These are phyloP conservation scores for Coemansia sp. DNA, from an alignment of 192 early-diverging fungal species.

Conservation along the genomic window DNA sequence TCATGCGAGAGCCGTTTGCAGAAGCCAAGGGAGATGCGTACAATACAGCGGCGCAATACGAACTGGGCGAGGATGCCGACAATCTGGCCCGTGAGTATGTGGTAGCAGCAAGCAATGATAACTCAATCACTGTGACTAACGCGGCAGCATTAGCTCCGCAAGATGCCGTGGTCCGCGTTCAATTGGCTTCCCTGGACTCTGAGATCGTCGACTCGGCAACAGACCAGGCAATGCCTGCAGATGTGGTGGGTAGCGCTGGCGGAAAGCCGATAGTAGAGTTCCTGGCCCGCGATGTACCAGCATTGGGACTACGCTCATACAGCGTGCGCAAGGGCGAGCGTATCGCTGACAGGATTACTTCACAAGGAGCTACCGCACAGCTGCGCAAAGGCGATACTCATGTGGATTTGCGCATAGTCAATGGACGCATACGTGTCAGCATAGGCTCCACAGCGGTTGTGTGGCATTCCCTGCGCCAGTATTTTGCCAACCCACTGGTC, in stretches of 20 bases:
- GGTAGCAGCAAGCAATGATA: not conserved
- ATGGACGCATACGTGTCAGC: conserved; percentile 17
- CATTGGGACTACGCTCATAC: conserved; percentile 30
- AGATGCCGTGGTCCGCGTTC: conserved; percentile 39
- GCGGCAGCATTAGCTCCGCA: conserved; percentile 24
- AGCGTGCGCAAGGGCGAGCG: conserved; percentile 8
- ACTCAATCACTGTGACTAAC: conserved; percentile 32
- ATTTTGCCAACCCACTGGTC: conserved; percentile 44
- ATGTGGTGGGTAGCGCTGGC: conserved; percentile 1
- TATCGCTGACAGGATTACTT: not conserved
- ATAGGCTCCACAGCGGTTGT: conserved; percentile 13
- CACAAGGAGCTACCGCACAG: not conserved
- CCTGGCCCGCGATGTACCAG: conserved; percentile 29
- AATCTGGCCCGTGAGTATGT: conserved; percentile 7
- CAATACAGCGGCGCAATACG: conserved; percentile 6
- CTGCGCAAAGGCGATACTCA: conserved; percentile 20
- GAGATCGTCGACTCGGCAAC: conserved; percentile 25
- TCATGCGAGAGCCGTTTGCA: not conserved
- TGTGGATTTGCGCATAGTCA: conserved; percentile 15
- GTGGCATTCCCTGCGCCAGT: conserved; percentile 38
- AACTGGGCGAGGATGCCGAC: not conserved
- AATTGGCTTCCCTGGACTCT: conserved; percentile 11
- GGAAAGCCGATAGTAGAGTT: conserved; percentile 28
- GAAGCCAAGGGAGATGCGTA: conserved; percentile 9
- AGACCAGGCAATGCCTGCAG: not conserved